Evolutionary conservation across 2,329 filamentous ascomycete species (phyloP).

Genomic region (Sodiomyces alkalinus): DNA sequence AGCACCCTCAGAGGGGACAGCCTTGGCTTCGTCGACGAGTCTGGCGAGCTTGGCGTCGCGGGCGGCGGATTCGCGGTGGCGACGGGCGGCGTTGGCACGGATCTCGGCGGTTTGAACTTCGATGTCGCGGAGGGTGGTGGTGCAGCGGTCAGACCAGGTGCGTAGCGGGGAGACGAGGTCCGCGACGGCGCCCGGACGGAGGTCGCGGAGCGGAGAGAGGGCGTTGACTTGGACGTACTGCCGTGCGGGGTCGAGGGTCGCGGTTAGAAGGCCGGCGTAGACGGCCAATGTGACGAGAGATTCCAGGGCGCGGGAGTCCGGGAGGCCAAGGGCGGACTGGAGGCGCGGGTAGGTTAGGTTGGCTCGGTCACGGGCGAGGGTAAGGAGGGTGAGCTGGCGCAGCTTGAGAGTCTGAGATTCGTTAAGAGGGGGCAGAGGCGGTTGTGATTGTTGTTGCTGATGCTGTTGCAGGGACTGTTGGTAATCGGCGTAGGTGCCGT

Average conservation of each 20-base stretch:
- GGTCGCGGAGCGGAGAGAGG: conserved; percentile 74
- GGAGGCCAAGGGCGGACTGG: conserved; percentile 49
- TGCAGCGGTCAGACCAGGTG: conserved; percentile 69
- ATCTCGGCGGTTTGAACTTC: conserved; percentile 60
- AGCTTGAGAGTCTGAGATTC: conserved; percentile 69
- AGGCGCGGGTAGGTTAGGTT: conserved; percentile 63
- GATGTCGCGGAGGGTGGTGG: conserved; percentile 55
- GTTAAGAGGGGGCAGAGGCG: conserved; percentile 53
- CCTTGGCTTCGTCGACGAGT: conserved; percentile 26
- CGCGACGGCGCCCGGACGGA: conserved; percentile 57
- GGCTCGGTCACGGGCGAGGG: conserved; percentile 52
- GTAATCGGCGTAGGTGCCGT: conserved; percentile 79
- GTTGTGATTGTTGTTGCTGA: conserved; percentile 8
- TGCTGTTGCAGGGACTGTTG: conserved; percentile 12
- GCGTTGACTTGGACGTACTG: conserved; percentile 63
- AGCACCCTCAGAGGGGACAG: conserved; percentile 10
- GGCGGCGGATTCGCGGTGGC: conserved; percentile 32
- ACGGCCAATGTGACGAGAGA: conserved; percentile 74
- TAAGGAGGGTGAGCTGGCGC: conserved; percentile 76
- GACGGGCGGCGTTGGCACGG: conserved; percentile 37
- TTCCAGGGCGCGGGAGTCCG: conserved; percentile 58
- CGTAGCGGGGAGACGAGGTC: conserved; percentile 52
- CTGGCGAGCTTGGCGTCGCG: conserved; percentile 32
- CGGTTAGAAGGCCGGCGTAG: conserved; percentile 69
- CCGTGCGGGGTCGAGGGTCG: conserved; percentile 67